Evolutionary conservation across 2,329 filamentous ascomycete species (phyloP).

Genomic region (Ophiostoma quercus): DNA sequence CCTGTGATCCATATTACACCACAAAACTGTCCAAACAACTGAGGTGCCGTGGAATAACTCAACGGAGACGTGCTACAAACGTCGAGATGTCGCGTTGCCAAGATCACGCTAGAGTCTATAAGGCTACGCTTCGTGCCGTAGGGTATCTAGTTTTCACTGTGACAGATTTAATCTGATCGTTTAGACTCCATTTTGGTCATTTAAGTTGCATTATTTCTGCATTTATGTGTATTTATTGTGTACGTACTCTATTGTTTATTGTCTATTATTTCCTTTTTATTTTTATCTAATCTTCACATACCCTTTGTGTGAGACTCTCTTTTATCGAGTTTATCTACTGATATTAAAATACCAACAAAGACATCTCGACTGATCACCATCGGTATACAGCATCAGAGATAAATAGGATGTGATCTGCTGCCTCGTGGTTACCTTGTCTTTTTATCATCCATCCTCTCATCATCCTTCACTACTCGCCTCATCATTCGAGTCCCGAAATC

Average conservation of each 20-base stretch:
- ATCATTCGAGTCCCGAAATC: not conserved
- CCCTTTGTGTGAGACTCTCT: not conserved
- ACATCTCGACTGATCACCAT: too few relatives aligned
- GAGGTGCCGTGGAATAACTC: not conserved
- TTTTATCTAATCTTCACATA: not conserved
- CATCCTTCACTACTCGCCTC: not conserved
- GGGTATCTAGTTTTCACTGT: not conserved
- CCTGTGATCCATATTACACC: too few relatives aligned
- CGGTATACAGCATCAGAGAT: not conserved
- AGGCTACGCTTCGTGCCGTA: not conserved
- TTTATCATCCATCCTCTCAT: not conserved
- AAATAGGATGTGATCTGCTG: constrained; percentile 13
- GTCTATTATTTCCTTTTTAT: not conserved
- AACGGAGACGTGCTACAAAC: not conserved
- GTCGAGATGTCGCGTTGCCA: constrained; percentile 7
- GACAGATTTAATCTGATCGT: constrained; percentile 3
- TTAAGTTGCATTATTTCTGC: not conserved
- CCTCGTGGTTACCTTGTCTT: not conserved
- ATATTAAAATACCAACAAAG: too few relatives aligned
- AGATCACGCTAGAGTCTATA: not conserved
- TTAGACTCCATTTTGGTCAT: not conserved
- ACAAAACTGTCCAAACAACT: too few relatives aligned
- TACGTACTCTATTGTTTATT: not conserved
- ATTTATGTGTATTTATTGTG: not conserved
- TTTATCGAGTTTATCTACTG: not conserved